Conservation (phyloP, 257 asterid species). For the Penstemon barbatus region DNA sequence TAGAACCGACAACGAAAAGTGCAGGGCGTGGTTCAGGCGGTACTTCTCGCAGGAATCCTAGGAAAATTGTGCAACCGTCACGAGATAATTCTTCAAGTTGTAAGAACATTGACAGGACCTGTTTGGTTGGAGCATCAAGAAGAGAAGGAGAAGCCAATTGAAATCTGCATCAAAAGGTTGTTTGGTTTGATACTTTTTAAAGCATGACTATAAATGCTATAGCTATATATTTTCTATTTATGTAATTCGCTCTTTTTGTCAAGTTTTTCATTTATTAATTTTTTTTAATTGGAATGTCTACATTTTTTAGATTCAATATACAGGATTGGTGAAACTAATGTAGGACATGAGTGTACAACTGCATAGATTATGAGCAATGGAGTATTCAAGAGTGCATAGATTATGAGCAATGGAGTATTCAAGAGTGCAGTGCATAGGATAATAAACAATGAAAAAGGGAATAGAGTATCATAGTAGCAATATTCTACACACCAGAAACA, state of each 20-base stretch:
- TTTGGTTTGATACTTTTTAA: neutral
- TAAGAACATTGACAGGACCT: neutral
- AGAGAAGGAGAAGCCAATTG: slow-evolving; percentile 6
- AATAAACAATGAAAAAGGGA: no score
- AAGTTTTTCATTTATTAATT: neutral
- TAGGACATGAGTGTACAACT: no score
- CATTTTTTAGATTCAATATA: neutral
- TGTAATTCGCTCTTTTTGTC: neutral
- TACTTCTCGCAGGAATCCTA: neutral
- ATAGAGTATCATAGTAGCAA: no score
- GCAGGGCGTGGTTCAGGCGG: slow-evolving; percentile 8
- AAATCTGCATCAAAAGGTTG: neutral
- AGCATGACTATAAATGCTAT: neutral
- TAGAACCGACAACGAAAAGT: neutral
- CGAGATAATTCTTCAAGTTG: neutral
- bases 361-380: no score
- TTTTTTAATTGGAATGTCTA: neutral
- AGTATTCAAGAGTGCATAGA: no score
- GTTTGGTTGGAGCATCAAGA: neutral
- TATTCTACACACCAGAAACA: no score
- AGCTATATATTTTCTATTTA: neutral
- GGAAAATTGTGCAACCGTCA: neutral
- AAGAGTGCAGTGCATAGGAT: no score
- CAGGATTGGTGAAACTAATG: no score
- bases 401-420: no score